These are phyloP conservation scores for Caryocar brasiliense DNA, from an alignment of 441 rosid genomes.

Conservation along the genomic window DNA sequence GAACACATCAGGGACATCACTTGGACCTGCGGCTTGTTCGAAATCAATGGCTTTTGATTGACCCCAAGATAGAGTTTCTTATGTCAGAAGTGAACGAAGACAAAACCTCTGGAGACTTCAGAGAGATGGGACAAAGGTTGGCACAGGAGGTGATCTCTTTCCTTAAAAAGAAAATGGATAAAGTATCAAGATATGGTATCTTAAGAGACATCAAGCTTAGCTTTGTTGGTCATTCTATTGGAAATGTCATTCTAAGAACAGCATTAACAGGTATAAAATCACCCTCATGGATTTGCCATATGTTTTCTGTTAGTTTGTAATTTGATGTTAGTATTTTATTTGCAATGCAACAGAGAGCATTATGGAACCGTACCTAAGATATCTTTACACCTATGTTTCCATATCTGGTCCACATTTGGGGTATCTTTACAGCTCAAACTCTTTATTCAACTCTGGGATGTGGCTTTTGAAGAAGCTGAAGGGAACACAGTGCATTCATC, in stretches of 20 bases:
- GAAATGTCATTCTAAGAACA: conserved; percentile 76
- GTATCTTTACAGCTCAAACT: conserved; percentile 86
- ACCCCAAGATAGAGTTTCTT: conserved; percentile 73
- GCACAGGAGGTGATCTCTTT: conserved; percentile 80
- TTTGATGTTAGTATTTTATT: conserved; percentile 5
- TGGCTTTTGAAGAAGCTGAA: conserved; percentile 87
- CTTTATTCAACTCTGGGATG: conserved; percentile 81
- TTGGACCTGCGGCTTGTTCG: conserved; percentile 84
- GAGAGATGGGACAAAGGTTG: conserved; percentile 85
- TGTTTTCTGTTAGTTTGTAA: conserved; percentile 4
- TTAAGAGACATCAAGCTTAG: conserved; percentile 60
- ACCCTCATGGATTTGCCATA: background rate
- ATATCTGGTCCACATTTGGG: conserved; percentile 91
- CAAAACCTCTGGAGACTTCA: conserved; percentile 75
- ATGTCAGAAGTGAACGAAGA: conserved; percentile 91
- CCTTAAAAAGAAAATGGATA: conserved; percentile 66
- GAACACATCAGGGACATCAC: conserved; percentile 66
- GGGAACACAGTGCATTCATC: conserved; percentile 86
- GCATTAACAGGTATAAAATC: conserved; percentile 65
- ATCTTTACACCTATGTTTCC: conserved; percentile 65
- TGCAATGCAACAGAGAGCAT: conserved; percentile 44
- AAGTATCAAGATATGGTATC: conserved; percentile 43
- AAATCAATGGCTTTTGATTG: conserved; percentile 93
- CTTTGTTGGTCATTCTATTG: conserved; percentile 96
- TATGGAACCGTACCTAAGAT: conserved; percentile 71